Conservation (phyloP, 2,329 filamentous ascomycete genomes). For the Pestalotiopsis sp. region DNA sequence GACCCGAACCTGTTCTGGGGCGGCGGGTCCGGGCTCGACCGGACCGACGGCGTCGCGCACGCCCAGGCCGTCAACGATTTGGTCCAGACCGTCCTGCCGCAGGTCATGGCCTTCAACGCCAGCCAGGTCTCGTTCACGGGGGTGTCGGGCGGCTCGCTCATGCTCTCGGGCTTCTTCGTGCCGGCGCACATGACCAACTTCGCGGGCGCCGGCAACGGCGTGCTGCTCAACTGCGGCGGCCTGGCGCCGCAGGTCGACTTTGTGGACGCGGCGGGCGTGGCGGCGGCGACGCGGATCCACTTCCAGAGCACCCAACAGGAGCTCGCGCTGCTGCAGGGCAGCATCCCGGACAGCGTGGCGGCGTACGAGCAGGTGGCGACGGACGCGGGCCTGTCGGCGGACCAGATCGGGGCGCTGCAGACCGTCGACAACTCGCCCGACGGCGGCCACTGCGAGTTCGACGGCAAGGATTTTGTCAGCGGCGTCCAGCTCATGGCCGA, state of each 20-base stretch:
- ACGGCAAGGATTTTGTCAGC: conserved; percentile 54
- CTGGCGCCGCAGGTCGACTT: conserved; percentile 53
- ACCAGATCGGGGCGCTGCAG: conserved; percentile 52
- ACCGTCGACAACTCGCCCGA: conserved; percentile 59
- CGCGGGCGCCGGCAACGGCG: conserved; percentile 43
- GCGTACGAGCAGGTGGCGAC: conserved; percentile 54
- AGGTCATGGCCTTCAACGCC: conserved; percentile 55
- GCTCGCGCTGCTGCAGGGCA: conserved; percentile 47
- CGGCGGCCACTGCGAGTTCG: conserved; percentile 62
- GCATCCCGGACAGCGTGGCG: conserved; percentile 51
- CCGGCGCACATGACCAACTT: conserved; percentile 57
- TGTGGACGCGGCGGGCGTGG: conserved; percentile 40
- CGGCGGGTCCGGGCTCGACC: conserved; percentile 51
- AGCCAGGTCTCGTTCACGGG: conserved; percentile 59
- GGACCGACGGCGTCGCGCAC: conserved; percentile 58
- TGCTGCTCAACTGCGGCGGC: conserved; percentile 59
- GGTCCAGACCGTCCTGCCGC: conserved; percentile 49
- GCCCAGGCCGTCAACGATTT: conserved; percentile 58
- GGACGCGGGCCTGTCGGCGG: conserved; percentile 42
- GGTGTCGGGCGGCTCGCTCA: conserved; percentile 56
- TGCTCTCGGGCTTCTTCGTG: conserved; percentile 60
- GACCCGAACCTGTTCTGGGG: conserved; percentile 61
- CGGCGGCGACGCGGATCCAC: conserved; percentile 53
- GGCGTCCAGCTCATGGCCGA: conserved; percentile 60
- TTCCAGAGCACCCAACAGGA: conserved; percentile 59